phyloP scores from a whole-genome alignment of 495 filamentous ascomycete genomes.

The Lepraria neglecta region DNA sequence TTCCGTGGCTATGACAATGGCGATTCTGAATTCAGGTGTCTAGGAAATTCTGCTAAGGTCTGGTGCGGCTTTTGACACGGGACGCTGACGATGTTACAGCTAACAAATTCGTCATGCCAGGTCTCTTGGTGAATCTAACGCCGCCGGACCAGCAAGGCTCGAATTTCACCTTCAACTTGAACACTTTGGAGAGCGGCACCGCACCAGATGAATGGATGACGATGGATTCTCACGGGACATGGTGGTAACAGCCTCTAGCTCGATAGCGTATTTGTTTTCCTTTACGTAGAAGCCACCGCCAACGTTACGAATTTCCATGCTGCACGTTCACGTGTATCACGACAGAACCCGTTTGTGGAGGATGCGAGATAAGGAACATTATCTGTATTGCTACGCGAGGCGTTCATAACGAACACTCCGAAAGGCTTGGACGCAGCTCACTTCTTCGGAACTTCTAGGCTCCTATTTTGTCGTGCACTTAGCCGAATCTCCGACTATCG shows the following conservation, averaged over 20 bases:
- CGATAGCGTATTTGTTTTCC: neutral
- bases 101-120: neutral
- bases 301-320: neutral
- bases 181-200: neutral
- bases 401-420: neutral
- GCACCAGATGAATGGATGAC: neutral
- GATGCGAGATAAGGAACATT: neutral
- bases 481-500: neutral
- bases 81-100: conserved; percentile 4
- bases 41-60: neutral
- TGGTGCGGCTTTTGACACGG: neutral
- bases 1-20: neutral
- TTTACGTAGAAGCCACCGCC: neutral
- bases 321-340: neutral
- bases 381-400: neutral
- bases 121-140: neutral
- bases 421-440: neutral
- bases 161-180: neutral
- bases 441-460: neutral
- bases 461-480: neutral
- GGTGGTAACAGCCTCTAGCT: neutral
- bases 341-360: neutral
- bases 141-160: neutral
- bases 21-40: neutral
- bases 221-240: neutral